Evolutionary conservation across 2,329 filamentous ascomycete genomes (phyloP).

Genomic region (Camillea tinctor): DNA sequence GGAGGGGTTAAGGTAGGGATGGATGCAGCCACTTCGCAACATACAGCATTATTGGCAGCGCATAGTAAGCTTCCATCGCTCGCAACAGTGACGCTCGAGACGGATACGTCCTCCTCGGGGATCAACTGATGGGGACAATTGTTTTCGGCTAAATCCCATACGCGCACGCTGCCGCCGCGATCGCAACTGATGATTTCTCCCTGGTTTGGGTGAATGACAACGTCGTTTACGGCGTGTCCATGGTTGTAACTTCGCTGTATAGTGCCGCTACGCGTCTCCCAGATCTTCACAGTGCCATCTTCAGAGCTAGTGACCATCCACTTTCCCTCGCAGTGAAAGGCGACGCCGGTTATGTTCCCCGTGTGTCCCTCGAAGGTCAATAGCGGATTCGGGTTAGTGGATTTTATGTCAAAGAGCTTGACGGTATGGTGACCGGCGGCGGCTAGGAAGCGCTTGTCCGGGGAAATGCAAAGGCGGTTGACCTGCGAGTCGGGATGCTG

Average conservation of each 20-base stretch:
- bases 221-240: constrained; percentile 87
- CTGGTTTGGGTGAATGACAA: constrained; percentile 99
- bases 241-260: constrained; percentile 94
- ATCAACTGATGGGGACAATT: constrained; percentile 96
- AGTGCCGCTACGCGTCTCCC: constrained; percentile 83
- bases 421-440: constrained; percentile 79
- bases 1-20: neutral
- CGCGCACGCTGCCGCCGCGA: constrained; percentile 83
- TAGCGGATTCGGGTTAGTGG: constrained; percentile 90
- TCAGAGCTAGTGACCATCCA: constrained; percentile 99
- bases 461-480: constrained; percentile 96
- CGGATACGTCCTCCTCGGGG: constrained; percentile 90
- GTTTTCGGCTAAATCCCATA: constrained; percentile 97
- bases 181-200: constrained; percentile 98
- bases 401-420: constrained; percentile 98
- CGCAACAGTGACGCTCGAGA: constrained; percentile 93
- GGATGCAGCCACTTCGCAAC: constrained; percentile 23
- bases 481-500: constrained; percentile 98
- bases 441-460: constrained; percentile 93
- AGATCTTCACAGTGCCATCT: constrained; percentile 95
- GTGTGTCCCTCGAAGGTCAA: constrained; percentile 95
- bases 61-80: constrained; percentile 91
- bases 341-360: constrained; percentile 92
- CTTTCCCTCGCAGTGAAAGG: constrained; percentile 97
- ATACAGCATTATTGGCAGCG: constrained; percentile 85